Evolutionary conservation across 1,139 yeast genomes (phyloP).

Genomic region (Scheffersomyces stambukii): DNA sequence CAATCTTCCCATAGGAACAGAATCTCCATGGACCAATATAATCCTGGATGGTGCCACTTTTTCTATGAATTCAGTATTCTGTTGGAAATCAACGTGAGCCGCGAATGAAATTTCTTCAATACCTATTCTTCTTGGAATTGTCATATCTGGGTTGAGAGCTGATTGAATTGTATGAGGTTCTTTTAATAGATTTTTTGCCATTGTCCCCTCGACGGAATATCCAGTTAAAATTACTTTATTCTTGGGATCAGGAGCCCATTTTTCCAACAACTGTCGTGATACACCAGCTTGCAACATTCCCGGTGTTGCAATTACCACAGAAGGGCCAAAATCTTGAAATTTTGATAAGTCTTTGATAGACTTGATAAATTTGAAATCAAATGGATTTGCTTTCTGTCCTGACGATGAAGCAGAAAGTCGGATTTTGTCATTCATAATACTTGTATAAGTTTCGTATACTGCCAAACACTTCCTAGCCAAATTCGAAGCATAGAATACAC

Average conservation of each 20-base stretch:
- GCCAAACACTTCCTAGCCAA: slow-evolving; percentile 96
- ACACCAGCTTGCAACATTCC: slow-evolving; percentile 98
- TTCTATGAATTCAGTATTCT: slow-evolving; percentile 87
- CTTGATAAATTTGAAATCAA: slow-evolving; percentile 81
- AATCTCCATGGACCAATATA: slow-evolving; percentile 95
- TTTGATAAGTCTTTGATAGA: slow-evolving; percentile 76
- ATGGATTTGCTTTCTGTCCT: slow-evolving; percentile 59
- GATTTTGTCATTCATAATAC: slow-evolving; percentile 93
- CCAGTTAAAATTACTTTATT: slow-evolving; percentile 89
- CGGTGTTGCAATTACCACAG: slow-evolving; percentile 94
- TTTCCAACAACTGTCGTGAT: slow-evolving; percentile 83
- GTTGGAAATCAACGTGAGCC: slow-evolving; percentile 96
- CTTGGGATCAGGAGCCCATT: slow-evolving; percentile 97
- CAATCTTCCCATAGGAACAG: slow-evolving; percentile 95
- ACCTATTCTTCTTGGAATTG: slow-evolving; percentile 79
- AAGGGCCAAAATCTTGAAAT: slow-evolving; percentile 91
- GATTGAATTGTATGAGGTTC: slow-evolving; percentile 92
- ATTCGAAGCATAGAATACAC: slow-evolving; percentile 86
- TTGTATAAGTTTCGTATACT: slow-evolving; percentile 92
- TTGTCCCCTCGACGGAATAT: slow-evolving; percentile 96
- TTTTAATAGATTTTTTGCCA: slow-evolving; percentile 85
- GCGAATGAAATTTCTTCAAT: slow-evolving; percentile 98
- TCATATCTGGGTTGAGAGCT: slow-evolving; percentile 68
- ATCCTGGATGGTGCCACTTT: slow-evolving; percentile 77
- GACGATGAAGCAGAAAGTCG: slow-evolving; percentile 61